Base-by-base conservation (phyloP, 129 eudicot genomes). In the Lactuca saligna region DNA sequence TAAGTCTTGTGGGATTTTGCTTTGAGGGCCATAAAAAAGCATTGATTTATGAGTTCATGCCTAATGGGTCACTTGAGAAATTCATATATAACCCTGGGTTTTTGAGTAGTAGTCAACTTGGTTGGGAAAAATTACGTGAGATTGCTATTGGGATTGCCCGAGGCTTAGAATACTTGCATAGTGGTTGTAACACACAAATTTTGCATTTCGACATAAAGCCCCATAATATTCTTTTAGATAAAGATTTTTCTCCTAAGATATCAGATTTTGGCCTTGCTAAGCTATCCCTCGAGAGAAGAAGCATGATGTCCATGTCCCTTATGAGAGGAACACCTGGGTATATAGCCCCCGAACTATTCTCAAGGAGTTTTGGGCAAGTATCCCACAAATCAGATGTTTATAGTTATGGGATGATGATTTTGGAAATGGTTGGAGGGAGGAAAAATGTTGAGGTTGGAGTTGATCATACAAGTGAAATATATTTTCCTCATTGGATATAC, bases 131-230 rank as follows among this genome's bases (percentile, higher is more conserved):
- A 62, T 54, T 81, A 38, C 62, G 35, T 32, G 54, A 66, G 11
- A 66, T 75, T 44, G 73, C 61, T 41, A 48, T 66, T 12, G 79
- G 79, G 41, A 66, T 75, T 17, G 80, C 80, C 11, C 56, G 69
- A 20, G 80, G 80, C 11, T 62, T 75, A 38, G 80, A 75, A 13
- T 75, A 76, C 57, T 76, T 76, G 65, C 69, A 76, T 17, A 61
- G 39, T 20, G 80, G 80, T 68, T 76, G 80, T 39, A 76, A 48
- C 75, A 68, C 80, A 9, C 58, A 65, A 2, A 75, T 75, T 17
- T 2, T 75, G 58, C 85, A 81, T 71, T 81, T 81, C 6, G 85
- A 76, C 65, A 82, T 82, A 71, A 77, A 80, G 37, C 82, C 81
- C 2, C 72, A 78, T 42, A 78, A 70, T 17, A 78, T 78, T 48